These are phyloP conservation scores for Blastocystis hominis DNA, from an alignment of 352 stramenopile genomes.

Conservation along the genomic window DNA sequence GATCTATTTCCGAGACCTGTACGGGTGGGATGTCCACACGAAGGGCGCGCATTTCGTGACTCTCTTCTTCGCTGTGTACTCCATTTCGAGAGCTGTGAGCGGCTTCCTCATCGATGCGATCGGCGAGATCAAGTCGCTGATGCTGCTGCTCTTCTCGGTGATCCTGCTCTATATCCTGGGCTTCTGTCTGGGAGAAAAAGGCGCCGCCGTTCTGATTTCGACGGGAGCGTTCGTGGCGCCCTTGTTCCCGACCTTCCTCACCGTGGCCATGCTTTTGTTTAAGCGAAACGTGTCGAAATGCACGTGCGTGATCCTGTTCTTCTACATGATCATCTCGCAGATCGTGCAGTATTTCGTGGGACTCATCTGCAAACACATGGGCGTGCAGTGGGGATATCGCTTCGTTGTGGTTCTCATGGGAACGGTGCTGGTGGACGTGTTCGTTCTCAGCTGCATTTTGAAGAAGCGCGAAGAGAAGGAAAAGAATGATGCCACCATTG, in stretches of 20 bases:
- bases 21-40: slow-evolving; percentile 44
- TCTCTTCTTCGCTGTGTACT: slow-evolving; percentile 16
- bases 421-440: neutral
- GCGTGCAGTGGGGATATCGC: slow-evolving; percentile 44
- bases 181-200: slow-evolving; percentile 30
- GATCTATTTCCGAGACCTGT: slow-evolving; percentile 49
- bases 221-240: slow-evolving; percentile 25
- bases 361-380: neutral
- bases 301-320: slow-evolving; percentile 46
- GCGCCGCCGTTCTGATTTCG: neutral
- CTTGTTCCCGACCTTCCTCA: slow-evolving; percentile 33
- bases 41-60: slow-evolving; percentile 40
- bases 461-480: slow-evolving; percentile 21
- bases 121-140: slow-evolving; percentile 16
- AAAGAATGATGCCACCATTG: neutral
- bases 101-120: slow-evolving; percentile 43
- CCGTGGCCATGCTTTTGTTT: slow-evolving; percentile 47
- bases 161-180: slow-evolving; percentile 13
- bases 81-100: slow-evolving; percentile 31
- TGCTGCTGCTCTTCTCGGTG: neutral
- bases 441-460: neutral
- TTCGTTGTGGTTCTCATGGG: slow-evolving; percentile 20
- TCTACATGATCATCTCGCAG: slow-evolving; percentile 31
- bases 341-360: slow-evolving; percentile 34
- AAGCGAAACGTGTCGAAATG: slow-evolving; percentile 19